Evolutionary conservation across 2,329 filamentous ascomycete genomes (phyloP), one percentile per base, ranked within the genome.

Genomic region (Aureobasidium sp.): DNA sequence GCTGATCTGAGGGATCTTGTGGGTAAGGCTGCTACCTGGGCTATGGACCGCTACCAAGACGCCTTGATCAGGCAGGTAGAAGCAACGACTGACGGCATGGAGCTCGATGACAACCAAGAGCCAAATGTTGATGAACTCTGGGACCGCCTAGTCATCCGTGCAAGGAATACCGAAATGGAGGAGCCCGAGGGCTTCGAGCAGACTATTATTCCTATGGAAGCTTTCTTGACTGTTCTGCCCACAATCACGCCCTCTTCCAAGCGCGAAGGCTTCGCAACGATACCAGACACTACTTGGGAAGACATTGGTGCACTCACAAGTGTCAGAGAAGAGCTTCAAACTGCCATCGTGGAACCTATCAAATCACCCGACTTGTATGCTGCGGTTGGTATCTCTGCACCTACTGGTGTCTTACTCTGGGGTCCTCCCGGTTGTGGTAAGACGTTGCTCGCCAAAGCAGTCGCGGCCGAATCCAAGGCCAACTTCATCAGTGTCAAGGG

Each of bases 401-500:
- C 91, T 0, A 89, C 90, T 0, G 94, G 94, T 17, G 91, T 97
- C 3, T 81, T 99, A 0, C 89, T 99, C 60, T 99, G 93, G 91
- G 94, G 94, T 0, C 94, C 94, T 0, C 94, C 94, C 0, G 94
- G 94, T 7, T 99, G 94, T 73, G 94, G 94, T 68, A 99, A 99
- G 74, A 99, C 94, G 0, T 82, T 99, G 1, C 85, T 99, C 1
- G 94, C 94, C 19, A 97, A 97, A 76, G 94, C 94, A 3, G 91
- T 97, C 5, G 94, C 94, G 61, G 96, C 96, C 73, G 91, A 96
- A 72, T 92, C 89, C 8, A 91, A 93, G 73, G 94, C 94, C 52
- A 97, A 96, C 75, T 99, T 99, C 78, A 99, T 99, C 75, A 91
- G 91, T 58, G 91, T 99, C 75, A 97, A 97, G 75, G 94, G 94